Base-by-base conservation (phyloP, 805 yeast species). In the Candida koratica region DNA sequence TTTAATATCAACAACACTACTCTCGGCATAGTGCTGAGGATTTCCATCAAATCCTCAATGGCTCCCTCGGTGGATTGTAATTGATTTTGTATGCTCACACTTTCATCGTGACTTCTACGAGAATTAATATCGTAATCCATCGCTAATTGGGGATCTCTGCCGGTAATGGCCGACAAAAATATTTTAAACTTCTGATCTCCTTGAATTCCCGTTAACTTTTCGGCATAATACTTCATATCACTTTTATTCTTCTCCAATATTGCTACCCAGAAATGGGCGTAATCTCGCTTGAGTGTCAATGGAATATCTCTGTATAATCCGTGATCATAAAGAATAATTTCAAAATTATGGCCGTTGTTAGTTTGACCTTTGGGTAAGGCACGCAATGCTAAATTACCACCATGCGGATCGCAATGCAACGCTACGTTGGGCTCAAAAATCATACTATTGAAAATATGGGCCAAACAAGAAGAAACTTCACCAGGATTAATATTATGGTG, bases 341-440 rank as follows among this genome's bases (percentile, higher is more conserved):
- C 98, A 56, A 93, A 93, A 55, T 90, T 89, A 53, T 81, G 87
- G 5, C 69, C 59, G 22, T 69, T 61, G 6, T 40, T 42, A 1
- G 48, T 41, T 9, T 35, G 26, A 2, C 33, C 27, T 17, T 41
- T 41, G 13, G 53, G 51, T 7, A 54, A 37, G 8, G 58, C 49
- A 38, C 88, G 67, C 15, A 93, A 86, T 0, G 97, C 96, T 41
- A 93, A 65, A 52, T 93, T 93, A 0, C 99, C 99, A 8, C 95
- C 96, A 56, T 93, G 99, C 1, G 98, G 98, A 56, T 93, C 99
- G 63, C 98, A 93, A 56, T 93, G 99, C 28, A 93, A 75, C 1
- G 90, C 86, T 15, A 87, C 95, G 17, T 79, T 81, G 0, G 96
- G 95, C 2, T 94, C 82, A 64, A 93, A 93, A 26, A 93, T 87